Evolutionary conservation across 2,329 filamentous ascomycete genomes (phyloP).

Genomic region (Amauroascus niger): DNA sequence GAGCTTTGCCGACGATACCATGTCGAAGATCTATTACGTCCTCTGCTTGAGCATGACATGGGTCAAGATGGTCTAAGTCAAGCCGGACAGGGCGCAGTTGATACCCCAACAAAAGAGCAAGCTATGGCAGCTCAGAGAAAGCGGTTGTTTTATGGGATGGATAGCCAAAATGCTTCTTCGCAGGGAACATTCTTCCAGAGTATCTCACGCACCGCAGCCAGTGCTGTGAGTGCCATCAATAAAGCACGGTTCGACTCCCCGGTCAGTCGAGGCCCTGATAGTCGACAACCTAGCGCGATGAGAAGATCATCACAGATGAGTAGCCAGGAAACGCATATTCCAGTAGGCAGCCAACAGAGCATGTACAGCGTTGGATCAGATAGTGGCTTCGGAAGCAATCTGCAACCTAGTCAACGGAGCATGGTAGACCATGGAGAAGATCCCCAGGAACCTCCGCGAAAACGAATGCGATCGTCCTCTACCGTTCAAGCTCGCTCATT

Average conservation of each 20-base stretch:
- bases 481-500: slow-evolving; percentile 34
- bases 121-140: slow-evolving; percentile 95
- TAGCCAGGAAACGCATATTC: slow-evolving; percentile 55
- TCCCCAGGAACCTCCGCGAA: slow-evolving; percentile 56
- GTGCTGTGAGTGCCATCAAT: slow-evolving; percentile 90
- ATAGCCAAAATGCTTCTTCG: slow-evolving; percentile 56
- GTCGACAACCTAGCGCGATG: slow-evolving; percentile 58
- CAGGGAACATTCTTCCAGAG: slow-evolving; percentile 94
- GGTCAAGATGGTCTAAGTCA: slow-evolving; percentile 49
- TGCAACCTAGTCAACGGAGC: slow-evolving; percentile 47
- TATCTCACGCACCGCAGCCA: slow-evolving; percentile 85
- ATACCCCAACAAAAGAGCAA: slow-evolving; percentile 96
- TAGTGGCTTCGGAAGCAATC: slow-evolving; percentile 56
- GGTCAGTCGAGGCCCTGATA: slow-evolving; percentile 55
- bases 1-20: slow-evolving; percentile 76
- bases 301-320: slow-evolving; percentile 57
- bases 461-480: slow-evolving; percentile 56
- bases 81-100: slow-evolving; percentile 64
- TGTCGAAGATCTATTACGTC: slow-evolving; percentile 41
- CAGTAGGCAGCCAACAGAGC: slow-evolving; percentile 63
- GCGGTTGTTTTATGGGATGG: slow-evolving; percentile 72
- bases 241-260: slow-evolving; percentile 91
- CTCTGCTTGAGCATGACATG: slow-evolving; percentile 43
- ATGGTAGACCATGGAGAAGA: slow-evolving; percentile 36
- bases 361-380: slow-evolving; percentile 60